Percentiles rank a stretch among this genome's conserved stretches.
Evolutionary conservation across 2,329 filamentous ascomycete genomes (phyloP).

Genomic region (Colletotrichum abscissum): DNA sequence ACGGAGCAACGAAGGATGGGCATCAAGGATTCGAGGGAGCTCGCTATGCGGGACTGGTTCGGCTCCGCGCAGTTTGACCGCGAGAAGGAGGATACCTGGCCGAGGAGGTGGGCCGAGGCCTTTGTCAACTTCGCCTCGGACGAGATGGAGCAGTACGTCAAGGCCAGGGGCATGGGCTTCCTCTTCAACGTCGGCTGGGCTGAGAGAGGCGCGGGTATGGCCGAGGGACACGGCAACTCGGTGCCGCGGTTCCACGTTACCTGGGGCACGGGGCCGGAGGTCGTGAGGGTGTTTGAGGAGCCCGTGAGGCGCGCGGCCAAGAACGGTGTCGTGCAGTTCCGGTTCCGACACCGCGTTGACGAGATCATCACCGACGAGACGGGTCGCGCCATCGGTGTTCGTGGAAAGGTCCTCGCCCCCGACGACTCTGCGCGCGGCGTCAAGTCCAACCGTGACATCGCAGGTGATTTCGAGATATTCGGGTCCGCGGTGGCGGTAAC

Average conservation of each 20-base stretch:
- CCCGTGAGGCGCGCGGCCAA: conserved; percentile 64
- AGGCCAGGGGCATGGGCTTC: conserved; percentile 63
- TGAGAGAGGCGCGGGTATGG: conserved; percentile 66
- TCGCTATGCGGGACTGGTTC: conserved; percentile 70
- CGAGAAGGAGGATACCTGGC: conserved; percentile 66
- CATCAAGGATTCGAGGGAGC: conserved; percentile 66
- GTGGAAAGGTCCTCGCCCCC: conserved; percentile 62
- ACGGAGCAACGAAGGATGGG: conserved; percentile 66
- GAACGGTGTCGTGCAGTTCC: conserved; percentile 65
- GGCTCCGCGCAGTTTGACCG: conserved; percentile 69
- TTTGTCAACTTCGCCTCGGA: conserved; percentile 72
- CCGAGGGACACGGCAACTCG: conserved; percentile 70
- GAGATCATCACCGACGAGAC: conserved; percentile 64
- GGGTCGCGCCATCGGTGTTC: conserved; percentile 64
- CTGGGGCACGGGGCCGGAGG: conserved; percentile 71
- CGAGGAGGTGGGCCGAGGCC: conserved; percentile 70
- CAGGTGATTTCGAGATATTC: conserved; percentile 63
- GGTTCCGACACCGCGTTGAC: conserved; percentile 68
- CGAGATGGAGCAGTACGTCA: conserved; percentile 69
- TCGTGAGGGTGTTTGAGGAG: conserved; percentile 67
- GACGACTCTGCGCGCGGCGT: conserved; percentile 63
- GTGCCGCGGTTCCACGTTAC: conserved; percentile 72
- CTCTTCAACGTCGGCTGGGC: conserved; percentile 69
- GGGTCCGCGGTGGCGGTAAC: conserved; percentile 66
- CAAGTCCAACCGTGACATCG: conserved; percentile 59